phyloP scores from a whole-genome alignment of 805 yeast species.

The Tetrapisispora namnaoensis region DNA sequence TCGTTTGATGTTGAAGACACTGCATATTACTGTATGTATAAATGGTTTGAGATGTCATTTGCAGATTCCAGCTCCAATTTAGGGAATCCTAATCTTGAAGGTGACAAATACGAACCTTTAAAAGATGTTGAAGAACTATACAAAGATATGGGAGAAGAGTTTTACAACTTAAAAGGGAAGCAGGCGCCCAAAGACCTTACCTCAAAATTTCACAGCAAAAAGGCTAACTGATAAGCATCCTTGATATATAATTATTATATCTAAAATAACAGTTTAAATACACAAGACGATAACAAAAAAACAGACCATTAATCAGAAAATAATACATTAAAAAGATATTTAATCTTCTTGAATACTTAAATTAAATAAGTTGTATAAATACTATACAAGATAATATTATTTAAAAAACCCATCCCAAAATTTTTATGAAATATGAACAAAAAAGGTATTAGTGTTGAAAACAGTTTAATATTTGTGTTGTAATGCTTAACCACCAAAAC shows the following conservation, averaged over 20 bases:
- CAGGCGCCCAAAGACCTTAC: not conserved
- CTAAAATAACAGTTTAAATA: not conserved
- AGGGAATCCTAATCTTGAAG: not conserved
- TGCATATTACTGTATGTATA: conserved; percentile 40
- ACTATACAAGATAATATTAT: conserved; percentile 2
- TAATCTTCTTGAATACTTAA: conserved; percentile 2
- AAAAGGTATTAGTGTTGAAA: not conserved
- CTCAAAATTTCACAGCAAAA: not conserved
- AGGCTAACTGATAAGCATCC: not conserved
- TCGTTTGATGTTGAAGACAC: conserved; percentile 48
- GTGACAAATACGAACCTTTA: conserved; percentile 3
- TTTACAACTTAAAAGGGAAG: not conserved
- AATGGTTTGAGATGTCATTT: conserved; percentile 35
- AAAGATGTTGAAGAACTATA: conserved; percentile 3
- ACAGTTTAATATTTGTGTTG: not conserved
- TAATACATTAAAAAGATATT: conserved; percentile 1
- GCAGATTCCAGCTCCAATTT: conserved; percentile 1
- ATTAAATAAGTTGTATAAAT: conserved; percentile 2
- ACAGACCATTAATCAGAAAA: not conserved
- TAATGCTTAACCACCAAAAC: conserved; percentile 86
- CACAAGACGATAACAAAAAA: not conserved
- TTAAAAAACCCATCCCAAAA: conserved; percentile 3
- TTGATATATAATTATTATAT: not conserved
- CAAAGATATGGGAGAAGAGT: not conserved
- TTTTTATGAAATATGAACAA: conserved; percentile 2